These are phyloP conservation scores for Blastocystis sp. DNA, from an alignment of 352 stramenopile species.

Conservation along the genomic window DNA sequence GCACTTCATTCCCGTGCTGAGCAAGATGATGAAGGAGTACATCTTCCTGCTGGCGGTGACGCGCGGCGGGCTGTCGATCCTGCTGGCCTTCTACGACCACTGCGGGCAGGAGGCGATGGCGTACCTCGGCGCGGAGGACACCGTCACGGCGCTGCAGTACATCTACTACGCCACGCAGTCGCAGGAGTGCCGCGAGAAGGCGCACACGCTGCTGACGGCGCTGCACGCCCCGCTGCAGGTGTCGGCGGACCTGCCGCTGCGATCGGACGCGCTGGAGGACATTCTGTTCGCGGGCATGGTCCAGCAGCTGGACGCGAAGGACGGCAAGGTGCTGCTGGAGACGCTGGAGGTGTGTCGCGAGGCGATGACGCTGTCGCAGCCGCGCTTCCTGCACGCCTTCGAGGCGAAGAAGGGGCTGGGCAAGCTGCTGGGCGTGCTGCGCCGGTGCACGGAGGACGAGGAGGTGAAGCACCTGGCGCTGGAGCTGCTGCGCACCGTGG, in stretches of 20 bases:
- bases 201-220: not conserved
- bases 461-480: not conserved
- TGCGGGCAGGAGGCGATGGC: not conserved
- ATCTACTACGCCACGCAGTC: conserved; percentile 17
- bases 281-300: not conserved
- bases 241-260: not conserved
- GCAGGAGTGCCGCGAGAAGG: not conserved
- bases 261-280: not conserved
- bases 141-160: not conserved
- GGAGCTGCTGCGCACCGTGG: not conserved
- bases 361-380: not conserved
- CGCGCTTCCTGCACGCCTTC: not conserved
- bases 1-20: not conserved
- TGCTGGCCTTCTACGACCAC: not conserved
- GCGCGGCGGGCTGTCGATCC: not conserved
- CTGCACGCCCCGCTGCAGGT: not conserved
- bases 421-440: not conserved
- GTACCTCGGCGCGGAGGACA: not conserved
- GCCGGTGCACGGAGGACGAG: not conserved
- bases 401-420: not conserved
- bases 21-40: not conserved
- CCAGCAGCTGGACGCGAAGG: not conserved
- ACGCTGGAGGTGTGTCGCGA: not conserved
- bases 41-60: not conserved
- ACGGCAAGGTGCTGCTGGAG: not conserved